Evolutionary conservation across 306 rosid species (phyloP).

Genomic region (Cucurbita argyrosperma): DNA sequence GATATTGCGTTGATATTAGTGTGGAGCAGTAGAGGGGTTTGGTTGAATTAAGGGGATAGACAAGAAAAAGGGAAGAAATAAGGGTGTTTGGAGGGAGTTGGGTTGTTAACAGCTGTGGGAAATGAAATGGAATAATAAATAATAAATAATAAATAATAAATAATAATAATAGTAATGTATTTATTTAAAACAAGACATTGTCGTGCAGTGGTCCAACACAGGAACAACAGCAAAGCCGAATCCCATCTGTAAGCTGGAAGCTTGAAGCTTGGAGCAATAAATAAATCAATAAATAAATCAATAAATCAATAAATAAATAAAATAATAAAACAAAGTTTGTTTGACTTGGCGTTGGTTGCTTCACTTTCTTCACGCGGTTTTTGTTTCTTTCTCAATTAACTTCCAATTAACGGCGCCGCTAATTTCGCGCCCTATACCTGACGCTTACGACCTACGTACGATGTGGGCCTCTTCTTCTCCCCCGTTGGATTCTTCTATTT

Average conservation of each 20-base stretch:
- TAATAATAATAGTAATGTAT: neutral
- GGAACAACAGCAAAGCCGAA: neutral
- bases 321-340: neutral
- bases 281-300: no score
- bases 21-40: neutral
- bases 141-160: no score
- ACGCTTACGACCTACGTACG: neutral
- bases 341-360: neutral
- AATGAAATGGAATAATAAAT: neutral
- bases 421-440: neutral
- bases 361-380: neutral
- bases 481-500: neutral
- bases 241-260: neutral
- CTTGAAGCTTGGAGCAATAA: neutral
- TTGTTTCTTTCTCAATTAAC: neutral
- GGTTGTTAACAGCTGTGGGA: neutral
- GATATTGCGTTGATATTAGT: neutral
- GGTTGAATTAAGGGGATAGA: neutral
- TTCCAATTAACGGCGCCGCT: constrained; percentile 3
- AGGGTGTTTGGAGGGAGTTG: neutral
- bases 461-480: no score
- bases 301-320: no score
- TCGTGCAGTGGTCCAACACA: neutral
- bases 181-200: neutral
- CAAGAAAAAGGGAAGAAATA: neutral